Percentiles rank a stretch among this genome's conserved stretches.
phyloP scores from a whole-genome alignment of 176 grass and related monocot genomes.

The barley (Hordeum vulgare) region DNA sequence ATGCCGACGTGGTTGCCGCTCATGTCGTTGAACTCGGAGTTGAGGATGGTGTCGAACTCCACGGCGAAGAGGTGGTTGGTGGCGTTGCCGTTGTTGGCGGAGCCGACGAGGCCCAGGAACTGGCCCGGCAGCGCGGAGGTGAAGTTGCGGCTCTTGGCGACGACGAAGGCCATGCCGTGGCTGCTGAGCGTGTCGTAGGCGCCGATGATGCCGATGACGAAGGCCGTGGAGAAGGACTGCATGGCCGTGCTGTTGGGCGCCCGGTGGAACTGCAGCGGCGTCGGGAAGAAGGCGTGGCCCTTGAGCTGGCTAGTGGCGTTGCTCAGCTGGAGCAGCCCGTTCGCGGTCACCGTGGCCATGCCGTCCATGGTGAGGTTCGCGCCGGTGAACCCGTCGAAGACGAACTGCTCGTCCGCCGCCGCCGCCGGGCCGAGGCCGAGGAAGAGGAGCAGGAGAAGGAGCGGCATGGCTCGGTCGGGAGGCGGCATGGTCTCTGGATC shows the following conservation, averaged over 20 bases:
- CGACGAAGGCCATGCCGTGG: constrained; percentile 71
- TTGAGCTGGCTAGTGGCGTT: constrained; percentile 62
- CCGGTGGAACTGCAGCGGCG: constrained; percentile 33
- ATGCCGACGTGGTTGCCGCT: constrained; percentile 82
- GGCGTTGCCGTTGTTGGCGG: constrained; percentile 52
- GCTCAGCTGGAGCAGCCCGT: constrained; percentile 48
- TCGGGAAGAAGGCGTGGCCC: constrained; percentile 63
- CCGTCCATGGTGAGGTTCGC: constrained; percentile 58
- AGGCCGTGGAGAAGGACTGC: constrained; percentile 68
- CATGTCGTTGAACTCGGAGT: constrained; percentile 74
- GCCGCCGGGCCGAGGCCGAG: neutral
- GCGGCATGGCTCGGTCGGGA: neutral
- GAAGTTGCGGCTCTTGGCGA: constrained; percentile 46
- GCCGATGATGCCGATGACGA: constrained; percentile 72
- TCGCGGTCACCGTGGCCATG: constrained; percentile 36
- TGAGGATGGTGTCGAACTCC: constrained; percentile 84
- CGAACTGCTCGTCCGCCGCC: constrained; percentile 42
- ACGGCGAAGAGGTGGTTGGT: constrained; percentile 75
- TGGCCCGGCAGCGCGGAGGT: constrained; percentile 47
- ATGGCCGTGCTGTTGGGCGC: constrained; percentile 39
- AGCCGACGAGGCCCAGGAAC: constrained; percentile 61
- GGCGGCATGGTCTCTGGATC: neutral
- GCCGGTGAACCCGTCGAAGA: constrained; percentile 54
- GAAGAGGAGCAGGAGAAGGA: constrained; percentile 1
- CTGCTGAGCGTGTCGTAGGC: constrained; percentile 52